Evolutionary conservation across 1,284 basidiomycete species (phyloP), one percentile per base, ranked within the genome.

Genomic region (Cutaneotrichosporon sp.): DNA sequence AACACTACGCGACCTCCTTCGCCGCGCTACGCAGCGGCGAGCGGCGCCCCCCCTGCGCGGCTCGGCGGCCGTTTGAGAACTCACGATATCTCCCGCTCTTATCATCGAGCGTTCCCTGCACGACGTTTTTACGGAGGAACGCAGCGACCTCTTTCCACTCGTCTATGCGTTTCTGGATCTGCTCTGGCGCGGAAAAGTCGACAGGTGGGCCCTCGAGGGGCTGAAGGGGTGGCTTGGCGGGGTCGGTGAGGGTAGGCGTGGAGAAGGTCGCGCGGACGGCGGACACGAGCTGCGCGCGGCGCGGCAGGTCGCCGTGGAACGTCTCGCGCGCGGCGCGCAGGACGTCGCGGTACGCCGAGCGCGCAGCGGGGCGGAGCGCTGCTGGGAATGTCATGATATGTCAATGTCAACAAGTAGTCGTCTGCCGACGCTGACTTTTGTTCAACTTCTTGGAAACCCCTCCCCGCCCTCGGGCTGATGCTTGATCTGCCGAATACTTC

Each of bases 101-200:
- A 33, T 70, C 68, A 26, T 65, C 61, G 54, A 63, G 51, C 22
- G 56, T 58, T 18, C 74, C 74, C 55, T 76, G 74, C 14, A 76
- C 74, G 33, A 76, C 68, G 56, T 76, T 76, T 48, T 56, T 60
- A 49, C 67, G 58, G 46, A 76, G 43, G 30, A 73, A 73, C 49
- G 52, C 35, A 7, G 74, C 74, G 20, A 74, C 67, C 47, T 74
- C 72, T 18, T 64, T 61, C 74, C 74, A 76, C 46, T 74, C 73
- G 35, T 64, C 47, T 46, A 70, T 67, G 54, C 74, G 56, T 55
- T 72, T 69, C 26, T 54, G 42, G 17, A 76, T 43, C 49, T 72
- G 64, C 17, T 60, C 68, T 15, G 54, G 49, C 4, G 46, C 48
- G 8, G 62, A 41, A 8, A 49, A 52, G 20, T 62, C 63, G n/a